Conservation (phyloP, 2,329 filamentous ascomycete genomes). For the Aureobasidium sp. region DNA sequence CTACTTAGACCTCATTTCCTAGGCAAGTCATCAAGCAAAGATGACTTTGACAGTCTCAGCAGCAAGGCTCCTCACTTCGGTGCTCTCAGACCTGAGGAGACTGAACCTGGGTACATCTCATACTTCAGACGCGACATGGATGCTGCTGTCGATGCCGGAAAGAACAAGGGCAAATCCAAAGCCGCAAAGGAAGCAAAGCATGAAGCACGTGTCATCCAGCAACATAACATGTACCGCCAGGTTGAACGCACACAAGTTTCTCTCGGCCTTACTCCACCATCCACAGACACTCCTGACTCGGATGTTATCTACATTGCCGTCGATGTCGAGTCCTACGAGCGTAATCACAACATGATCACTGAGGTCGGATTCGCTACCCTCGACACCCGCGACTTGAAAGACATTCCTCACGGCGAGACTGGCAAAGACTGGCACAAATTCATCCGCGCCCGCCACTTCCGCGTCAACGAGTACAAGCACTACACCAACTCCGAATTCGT, state of each 20-base stretch:
- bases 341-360: constrained; percentile 56
- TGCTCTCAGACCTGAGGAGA: neutral
- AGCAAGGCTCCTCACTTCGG: constrained; percentile 11
- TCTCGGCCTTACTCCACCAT: constrained; percentile 55
- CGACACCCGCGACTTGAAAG: constrained; percentile 55
- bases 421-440: constrained; percentile 58
- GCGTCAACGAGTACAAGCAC: constrained; percentile 59
- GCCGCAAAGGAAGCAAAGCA: constrained; percentile 40
- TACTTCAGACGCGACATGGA: constrained; percentile 49
- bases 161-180: constrained; percentile 38
- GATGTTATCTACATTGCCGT: constrained; percentile 64
- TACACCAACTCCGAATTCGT: constrained; percentile 62
- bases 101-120: constrained; percentile 30
- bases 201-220: constrained; percentile 39
- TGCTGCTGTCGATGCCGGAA: constrained; percentile 40
- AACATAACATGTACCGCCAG: constrained; percentile 45
- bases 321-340: constrained; percentile 77
- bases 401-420: constrained; percentile 49
- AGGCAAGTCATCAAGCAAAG: constrained; percentile 43
- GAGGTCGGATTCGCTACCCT: constrained; percentile 80
- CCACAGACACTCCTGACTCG: constrained; percentile 34
- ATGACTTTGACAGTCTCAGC: constrained; percentile 33
- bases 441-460: constrained; percentile 66
- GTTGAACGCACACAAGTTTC: constrained; percentile 60
- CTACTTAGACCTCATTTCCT: constrained; percentile 61